Base-by-base conservation (phyloP, 768 basidiomycete genomes). In the Amanita inopinata region DNA sequence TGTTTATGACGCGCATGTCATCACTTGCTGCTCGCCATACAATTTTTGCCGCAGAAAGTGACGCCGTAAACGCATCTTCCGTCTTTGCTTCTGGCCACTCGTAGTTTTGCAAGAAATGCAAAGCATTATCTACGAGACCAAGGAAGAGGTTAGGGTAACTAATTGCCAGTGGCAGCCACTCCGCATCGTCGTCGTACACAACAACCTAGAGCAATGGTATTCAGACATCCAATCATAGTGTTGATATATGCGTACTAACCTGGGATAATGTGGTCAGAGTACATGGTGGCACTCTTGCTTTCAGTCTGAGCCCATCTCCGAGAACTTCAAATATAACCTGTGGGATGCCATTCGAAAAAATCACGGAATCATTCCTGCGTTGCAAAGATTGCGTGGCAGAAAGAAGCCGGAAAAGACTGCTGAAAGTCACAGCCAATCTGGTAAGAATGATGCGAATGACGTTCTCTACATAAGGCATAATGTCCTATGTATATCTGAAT, bases 381-480 rank as follows among this genome's bases (percentile, higher is more conserved):
- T 66, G 66, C 11, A 69, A 50, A 10, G 60, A 61, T 2, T 66
- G 60, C 6, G 72, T 71, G 18, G 71, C 71, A 24, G 70, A 52
- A 18, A 83, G 58, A 0, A 83, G 58, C 3, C 63, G 65, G 5
- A 61, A 62, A 17, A 84, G 54, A 38, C 63, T 65, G 18, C 55
- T 48, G 3, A 60, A 55, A 6, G 61, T 61, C n/a, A 82, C 65
- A 32, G 57, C 52, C 9, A 76, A 67, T 40, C 80, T 69, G 27
- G 64, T 64, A 38, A 83, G 52, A 10, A 67, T 58, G 2, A 69
- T 66, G 34, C 82, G 67, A 15, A 87, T 59, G n/a, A 78, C 62
- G 3, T 70, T 74, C 47, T 84, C 82, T n/a, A 70, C 52, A 49
- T 70, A 74, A 2, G 62, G 50, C 8, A 85, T 53, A 35, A 88